Conservation (phyloP, 768 basidiomycete species). For the Heimioporus sp. region DNA sequence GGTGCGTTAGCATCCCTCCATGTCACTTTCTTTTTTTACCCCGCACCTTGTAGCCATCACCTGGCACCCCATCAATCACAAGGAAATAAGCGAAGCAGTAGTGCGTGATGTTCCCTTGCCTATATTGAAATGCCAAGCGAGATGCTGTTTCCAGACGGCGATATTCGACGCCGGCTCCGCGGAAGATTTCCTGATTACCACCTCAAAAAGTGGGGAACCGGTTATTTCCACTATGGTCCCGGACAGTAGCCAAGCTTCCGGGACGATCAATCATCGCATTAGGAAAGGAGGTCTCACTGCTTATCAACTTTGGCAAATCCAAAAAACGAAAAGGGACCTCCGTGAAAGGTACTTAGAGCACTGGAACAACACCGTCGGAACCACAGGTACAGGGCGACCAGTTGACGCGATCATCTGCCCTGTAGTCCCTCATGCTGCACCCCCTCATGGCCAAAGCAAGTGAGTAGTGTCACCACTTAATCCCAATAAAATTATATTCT, state of each 20-base stretch:
- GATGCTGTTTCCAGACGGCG: too few species aligned
- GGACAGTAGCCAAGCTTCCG: conserved; percentile 23
- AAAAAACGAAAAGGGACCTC: conserved; percentile 44
- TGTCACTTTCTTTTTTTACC: background rate
- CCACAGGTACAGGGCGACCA: conserved; percentile 67
- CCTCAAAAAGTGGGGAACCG: conserved; percentile 51
- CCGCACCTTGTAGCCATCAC: conserved; percentile 52
- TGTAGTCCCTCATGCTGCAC: conserved; percentile 55
- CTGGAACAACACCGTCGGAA: conserved; percentile 52
- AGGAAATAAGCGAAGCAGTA: conserved; percentile 39
- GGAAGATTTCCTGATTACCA: conserved; percentile 43
- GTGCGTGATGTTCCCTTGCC: conserved; percentile 30
- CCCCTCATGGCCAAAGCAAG: conserved; percentile 61
- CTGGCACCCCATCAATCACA: conserved; percentile 60
- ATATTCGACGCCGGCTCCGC: conserved; percentile 48
- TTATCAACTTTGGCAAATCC: conserved; percentile 67
- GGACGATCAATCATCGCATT: conserved; percentile 11
- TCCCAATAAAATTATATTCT: background rate
- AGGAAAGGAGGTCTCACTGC: conserved; percentile 38
- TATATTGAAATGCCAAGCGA: too few species aligned
- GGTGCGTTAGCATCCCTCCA: conserved; percentile 36
- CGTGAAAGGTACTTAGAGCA: conserved; percentile 57
- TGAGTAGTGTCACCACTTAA: conserved; percentile 24
- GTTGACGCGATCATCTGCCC: conserved; percentile 76
- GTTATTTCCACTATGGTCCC: conserved; percentile 47